phyloP scores from a whole-genome alignment of 768 basidiomycete genomes.

The Trametopsis cervina region DNA sequence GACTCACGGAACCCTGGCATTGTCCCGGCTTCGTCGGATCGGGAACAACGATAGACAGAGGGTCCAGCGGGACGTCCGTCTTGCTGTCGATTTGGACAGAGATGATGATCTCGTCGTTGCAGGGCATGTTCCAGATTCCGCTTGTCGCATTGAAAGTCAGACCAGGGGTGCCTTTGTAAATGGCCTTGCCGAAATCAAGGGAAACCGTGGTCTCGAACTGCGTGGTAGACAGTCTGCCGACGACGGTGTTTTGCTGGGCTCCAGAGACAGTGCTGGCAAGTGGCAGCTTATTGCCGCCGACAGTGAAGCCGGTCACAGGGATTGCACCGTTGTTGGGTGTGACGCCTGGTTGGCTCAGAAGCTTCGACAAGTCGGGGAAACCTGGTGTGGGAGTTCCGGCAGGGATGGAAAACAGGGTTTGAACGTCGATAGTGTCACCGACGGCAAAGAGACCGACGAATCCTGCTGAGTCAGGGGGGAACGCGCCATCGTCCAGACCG shows the following conservation, averaged over 20 bases:
- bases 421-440: too few relatives aligned
- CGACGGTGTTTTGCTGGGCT: not conserved
- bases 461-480: not conserved
- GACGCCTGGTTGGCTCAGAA: not conserved
- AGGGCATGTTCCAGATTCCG: slow-evolving; percentile 6
- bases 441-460: slow-evolving; percentile 10
- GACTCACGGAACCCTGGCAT: slow-evolving; percentile 12
- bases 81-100: not conserved
- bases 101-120: slow-evolving; percentile 4
- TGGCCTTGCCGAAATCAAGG: not conserved
- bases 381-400: not conserved
- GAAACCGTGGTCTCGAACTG: slow-evolving; percentile 1
- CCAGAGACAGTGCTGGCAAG: not conserved
- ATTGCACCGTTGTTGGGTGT: slow-evolving; percentile 3
- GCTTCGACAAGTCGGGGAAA: not conserved
- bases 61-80: slow-evolving; percentile 3
- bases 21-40: not conserved
- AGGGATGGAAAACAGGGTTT: too few relatives aligned
- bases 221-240: not conserved
- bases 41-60: slow-evolving; percentile 1
- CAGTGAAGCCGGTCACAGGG: not conserved
- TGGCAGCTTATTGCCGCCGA: not conserved
- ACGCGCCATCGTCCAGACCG: slow-evolving; percentile 1
- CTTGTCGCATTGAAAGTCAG: not conserved
- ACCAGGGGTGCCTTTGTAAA: slow-evolving; percentile 1